A percentile compares a stretch with the other conserved stretches of the same genome.
These are phyloP conservation scores for Taphrina wiesneri DNA, from an alignment of 1,139 yeast species.

Conservation along the genomic window DNA sequence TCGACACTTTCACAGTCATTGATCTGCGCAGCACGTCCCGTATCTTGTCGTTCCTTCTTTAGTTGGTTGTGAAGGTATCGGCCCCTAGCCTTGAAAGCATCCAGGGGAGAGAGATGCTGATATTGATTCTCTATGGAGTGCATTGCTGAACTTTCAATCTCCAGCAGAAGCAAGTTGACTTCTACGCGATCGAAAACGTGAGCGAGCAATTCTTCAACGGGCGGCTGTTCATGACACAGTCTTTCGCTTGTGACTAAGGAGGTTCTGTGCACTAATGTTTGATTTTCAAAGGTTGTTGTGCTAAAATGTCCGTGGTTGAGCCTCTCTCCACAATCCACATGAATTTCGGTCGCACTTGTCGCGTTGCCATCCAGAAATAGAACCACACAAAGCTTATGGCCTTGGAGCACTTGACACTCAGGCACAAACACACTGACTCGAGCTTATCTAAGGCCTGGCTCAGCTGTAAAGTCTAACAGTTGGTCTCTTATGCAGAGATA, in stretches of 20 bases:
- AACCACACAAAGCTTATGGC: background rate
- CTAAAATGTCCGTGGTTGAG: background rate
- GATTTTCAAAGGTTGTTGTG: background rate
- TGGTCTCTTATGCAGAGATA: no score
- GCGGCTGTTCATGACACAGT: background rate
- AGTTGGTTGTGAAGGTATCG: conserved; percentile 6
- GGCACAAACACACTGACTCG: no score
- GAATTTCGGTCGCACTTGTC: background rate
- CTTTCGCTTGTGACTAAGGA: no score
- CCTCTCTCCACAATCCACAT: conserved; percentile 1
- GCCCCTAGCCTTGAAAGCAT: conserved; percentile 21
- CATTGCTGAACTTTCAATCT: background rate
- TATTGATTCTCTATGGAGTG: conserved; percentile 2
- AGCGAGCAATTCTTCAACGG: background rate
- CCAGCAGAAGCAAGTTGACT: background rate
- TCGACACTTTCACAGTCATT: background rate
- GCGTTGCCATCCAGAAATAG: background rate
- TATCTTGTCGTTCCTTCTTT: background rate
- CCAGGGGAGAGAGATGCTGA: conserved; percentile 15
- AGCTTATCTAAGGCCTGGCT: no score
- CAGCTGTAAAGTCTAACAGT: no score
- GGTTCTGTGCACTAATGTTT: no score
- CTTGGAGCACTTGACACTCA: no score
- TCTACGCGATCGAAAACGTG: background rate
- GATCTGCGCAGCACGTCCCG: background rate